Conservation (phyloP, 495 filamentous ascomycete genomes). For the Lasiosphaeria ovina region DNA sequence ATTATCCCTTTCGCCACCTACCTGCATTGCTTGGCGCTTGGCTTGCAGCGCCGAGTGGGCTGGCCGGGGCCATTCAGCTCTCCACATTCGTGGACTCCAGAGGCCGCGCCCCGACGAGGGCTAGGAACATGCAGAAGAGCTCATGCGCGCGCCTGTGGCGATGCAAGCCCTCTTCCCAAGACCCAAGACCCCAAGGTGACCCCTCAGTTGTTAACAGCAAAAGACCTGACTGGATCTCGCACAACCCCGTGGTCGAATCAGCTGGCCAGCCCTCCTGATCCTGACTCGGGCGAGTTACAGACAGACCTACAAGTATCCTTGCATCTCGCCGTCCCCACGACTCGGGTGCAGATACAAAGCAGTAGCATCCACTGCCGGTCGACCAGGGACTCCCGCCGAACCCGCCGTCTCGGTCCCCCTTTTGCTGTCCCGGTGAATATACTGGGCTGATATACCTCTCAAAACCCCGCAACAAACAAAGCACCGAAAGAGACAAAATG, state of each 20-base stretch:
- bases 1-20: neutral
- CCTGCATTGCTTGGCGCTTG: constrained; percentile 1
- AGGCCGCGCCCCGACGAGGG: neutral
- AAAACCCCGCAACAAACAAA: neutral
- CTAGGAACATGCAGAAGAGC: no score
- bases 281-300: no score
- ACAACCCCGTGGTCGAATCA: no score
- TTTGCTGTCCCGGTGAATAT: neutral
- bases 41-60: neutral
- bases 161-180: neutral
- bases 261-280: no score
- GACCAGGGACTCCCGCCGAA: no score
- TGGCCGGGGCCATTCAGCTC: neutral
- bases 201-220: neutral
- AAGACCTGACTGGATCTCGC: neutral
- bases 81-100: neutral
- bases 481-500: constrained; percentile 30
- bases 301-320: no score
- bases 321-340: no score
- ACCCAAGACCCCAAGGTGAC: neutral
- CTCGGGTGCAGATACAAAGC: no score
- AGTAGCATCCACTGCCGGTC: no score
- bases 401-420: no score
- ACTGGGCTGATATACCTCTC: neutral
- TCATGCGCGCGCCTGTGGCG: constrained; percentile 1